These are phyloP conservation scores for Stereocaulon alpinum DNA, from an alignment of 495 filamentous ascomycete species.

Conservation along the genomic window DNA sequence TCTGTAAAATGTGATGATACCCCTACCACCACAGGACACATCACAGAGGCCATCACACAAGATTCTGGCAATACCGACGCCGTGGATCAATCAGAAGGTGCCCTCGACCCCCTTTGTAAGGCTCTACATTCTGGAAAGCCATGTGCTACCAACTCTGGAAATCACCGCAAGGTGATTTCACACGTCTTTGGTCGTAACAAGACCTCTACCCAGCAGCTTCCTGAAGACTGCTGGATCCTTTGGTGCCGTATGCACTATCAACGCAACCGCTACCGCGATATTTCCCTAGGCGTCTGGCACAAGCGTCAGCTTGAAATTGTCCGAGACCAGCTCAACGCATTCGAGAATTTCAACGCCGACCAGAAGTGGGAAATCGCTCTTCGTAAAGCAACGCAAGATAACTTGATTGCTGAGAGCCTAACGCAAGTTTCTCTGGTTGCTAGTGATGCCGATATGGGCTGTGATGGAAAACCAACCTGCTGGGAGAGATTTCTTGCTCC, in stretches of 20 bases:
- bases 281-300: slow-evolving; percentile 38
- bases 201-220: slow-evolving; percentile 55
- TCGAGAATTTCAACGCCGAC: slow-evolving; percentile 50
- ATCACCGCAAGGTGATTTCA: slow-evolving; percentile 62
- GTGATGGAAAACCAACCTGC: background rate
- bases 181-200: slow-evolving; percentile 91
- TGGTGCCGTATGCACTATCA: slow-evolving; percentile 85
- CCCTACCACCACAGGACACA: too few species aligned
- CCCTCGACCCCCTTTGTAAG: background rate
- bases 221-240: slow-evolving; percentile 53
- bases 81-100: background rate
- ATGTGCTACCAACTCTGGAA: slow-evolving; percentile 3
- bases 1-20: too few species aligned
- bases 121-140: background rate
- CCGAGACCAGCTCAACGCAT: slow-evolving; percentile 41
- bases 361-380: slow-evolving; percentile 26
- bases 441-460: too few species aligned
- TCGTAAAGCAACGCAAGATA: slow-evolving; percentile 20
- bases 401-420: slow-evolving; percentile 1
- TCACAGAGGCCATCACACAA: too few species aligned
- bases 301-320: slow-evolving; percentile 51
- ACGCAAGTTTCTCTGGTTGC: background rate
- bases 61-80: background rate
- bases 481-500: slow-evolving; percentile 27
- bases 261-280: slow-evolving; percentile 53